Evolutionary conservation across 2,329 filamentous ascomycete genomes (phyloP), one percentile per base, ranked within the genome.

Genomic region (Xylogone sp.): DNA sequence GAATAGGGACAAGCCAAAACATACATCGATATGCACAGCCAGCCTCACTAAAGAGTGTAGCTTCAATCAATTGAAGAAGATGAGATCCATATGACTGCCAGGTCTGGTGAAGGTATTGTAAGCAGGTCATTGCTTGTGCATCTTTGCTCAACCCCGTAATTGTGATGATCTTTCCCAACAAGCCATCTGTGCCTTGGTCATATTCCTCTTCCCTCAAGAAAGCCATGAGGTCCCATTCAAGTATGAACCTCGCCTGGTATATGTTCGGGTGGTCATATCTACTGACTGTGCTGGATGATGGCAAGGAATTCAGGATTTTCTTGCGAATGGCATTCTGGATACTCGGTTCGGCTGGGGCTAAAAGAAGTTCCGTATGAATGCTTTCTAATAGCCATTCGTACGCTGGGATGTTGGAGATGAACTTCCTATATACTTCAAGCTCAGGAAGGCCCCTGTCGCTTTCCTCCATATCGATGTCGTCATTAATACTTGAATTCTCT

Each of bases 121-220:
- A 47, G 20, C 54, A 58, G n/a, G 60, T 62, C 22, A 61, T n/a
- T 29, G 62, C 62, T 45, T 65, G 62, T 6, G 61, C 59, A 46
- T 55, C 52, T 5, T 21, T 45, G 9, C 4, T 13, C 1, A 59
- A 58, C 9, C 62, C 59, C 20, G 56, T 61, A 10, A 64, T 19
- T 43, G 56, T 59, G 21, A 59, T 53, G n/a, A 50, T 53, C 18
- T 20, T 50, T 20, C 44, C 34, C 24, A 55, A 45, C 1, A 50
- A 52, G 3, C 53, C 29, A n/a, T 22, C 44, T 2, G 45, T 21
- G 2, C 19, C 29, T 12, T 50, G 43, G 43, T 22, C 21, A 43
- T 54, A 56, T 13, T 42, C 43, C 43, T 56, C 52, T 19, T 46
- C 43, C 1, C 31, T 27, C 3, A 52, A 1, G 44, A 56, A 56